Base-by-base conservation (phyloP, 2,329 filamentous ascomycete species). In the Fusarium setosum region DNA sequence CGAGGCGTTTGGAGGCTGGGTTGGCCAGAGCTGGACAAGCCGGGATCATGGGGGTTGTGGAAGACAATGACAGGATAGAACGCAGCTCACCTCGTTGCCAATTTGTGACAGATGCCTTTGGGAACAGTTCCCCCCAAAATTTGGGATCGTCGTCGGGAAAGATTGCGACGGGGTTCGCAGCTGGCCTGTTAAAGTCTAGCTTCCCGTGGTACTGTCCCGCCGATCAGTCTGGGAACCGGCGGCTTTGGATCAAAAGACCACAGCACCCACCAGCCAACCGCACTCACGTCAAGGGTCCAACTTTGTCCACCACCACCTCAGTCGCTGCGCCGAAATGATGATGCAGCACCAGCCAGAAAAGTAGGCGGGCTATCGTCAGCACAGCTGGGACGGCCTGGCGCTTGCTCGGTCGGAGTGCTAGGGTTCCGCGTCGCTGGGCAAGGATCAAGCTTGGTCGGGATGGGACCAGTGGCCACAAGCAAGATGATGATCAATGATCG, bases 401-500 rank as follows among this genome's bases (percentile, higher is more conserved):
- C 60, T 64, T 55, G 41, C 51, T 55, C 50, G 32, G 56, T 54
- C 47, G 62, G 59, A 54, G 47, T 59, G 45, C 54, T 70, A 50
- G 50, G 56, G 63, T 70, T 69, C 58, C 51, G 65, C 35, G 32
- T 45, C 34, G 49, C 63, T 53, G 50, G 55, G 49, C 69, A 72
- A 62, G 69, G 69, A 62, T 72, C 52, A 67, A 40, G 50, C 45
- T 59, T 59, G 60, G 57, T 60, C 38, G 26, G 65, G 50, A 48
- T 35, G 17, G 41, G 42, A n/a, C 31, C 48, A 37, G 53, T 56
- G 21, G 56, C 37, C 38, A 66, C 23, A 54, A 50, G 47, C 60
- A 55, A 51, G 55, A 59, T 42, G 65, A 58, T 64, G 68, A 69
- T 71, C 67, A 56, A 54, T 71, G 65, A 72, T 72, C 66, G 59